Percentiles rank a stretch among this genome's conserved stretches.
These are phyloP conservation scores for barley (Hordeum vulgare) DNA, from an alignment of 176 grass and related monocot genomes.

Conservation along the genomic window DNA sequence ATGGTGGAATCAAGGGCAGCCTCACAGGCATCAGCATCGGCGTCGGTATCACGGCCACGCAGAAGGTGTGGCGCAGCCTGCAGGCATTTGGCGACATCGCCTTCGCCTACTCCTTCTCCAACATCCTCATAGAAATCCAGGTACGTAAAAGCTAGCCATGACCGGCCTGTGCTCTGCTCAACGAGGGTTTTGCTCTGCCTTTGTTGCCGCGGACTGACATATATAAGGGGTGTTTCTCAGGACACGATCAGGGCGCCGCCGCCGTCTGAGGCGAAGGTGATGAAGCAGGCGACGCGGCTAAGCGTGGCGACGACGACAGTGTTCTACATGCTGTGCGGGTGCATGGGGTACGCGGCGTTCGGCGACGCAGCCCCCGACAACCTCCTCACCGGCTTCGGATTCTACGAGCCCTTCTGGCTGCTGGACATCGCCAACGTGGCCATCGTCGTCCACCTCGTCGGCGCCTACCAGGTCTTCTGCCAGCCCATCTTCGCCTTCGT, in stretches of 20 bases:
- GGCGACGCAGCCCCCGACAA: slow-evolving; percentile 54
- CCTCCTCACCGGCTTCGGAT: slow-evolving; percentile 69
- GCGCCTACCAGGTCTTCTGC: slow-evolving; percentile 63
- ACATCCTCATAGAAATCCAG: slow-evolving; percentile 48
- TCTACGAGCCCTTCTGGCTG: slow-evolving; percentile 77
- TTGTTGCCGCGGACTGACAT: background rate
- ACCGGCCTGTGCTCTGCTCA: background rate
- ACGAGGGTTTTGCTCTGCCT: background rate
- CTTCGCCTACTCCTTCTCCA: slow-evolving; percentile 38
- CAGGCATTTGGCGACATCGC: slow-evolving; percentile 39
- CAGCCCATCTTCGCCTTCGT: slow-evolving; percentile 74
- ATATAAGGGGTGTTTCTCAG: background rate
- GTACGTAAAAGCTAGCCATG: background rate
- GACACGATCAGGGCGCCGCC: slow-evolving; percentile 60
- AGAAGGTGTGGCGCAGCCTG: slow-evolving; percentile 29
- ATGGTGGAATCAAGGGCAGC: slow-evolving; percentile 28
- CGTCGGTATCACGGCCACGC: background rate
- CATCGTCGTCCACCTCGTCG: slow-evolving; percentile 72
- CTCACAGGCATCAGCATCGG: slow-evolving; percentile 35
- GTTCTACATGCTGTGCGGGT: slow-evolving; percentile 78
- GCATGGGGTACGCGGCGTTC: slow-evolving; percentile 78
- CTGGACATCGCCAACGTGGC: slow-evolving; percentile 71
- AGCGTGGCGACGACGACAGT: slow-evolving; percentile 44
- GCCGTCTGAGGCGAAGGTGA: slow-evolving; percentile 67
- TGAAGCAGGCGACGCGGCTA: slow-evolving; percentile 44